Base-by-base conservation (phyloP, 345 rosid genomes). In the Reutealis trisperma region DNA sequence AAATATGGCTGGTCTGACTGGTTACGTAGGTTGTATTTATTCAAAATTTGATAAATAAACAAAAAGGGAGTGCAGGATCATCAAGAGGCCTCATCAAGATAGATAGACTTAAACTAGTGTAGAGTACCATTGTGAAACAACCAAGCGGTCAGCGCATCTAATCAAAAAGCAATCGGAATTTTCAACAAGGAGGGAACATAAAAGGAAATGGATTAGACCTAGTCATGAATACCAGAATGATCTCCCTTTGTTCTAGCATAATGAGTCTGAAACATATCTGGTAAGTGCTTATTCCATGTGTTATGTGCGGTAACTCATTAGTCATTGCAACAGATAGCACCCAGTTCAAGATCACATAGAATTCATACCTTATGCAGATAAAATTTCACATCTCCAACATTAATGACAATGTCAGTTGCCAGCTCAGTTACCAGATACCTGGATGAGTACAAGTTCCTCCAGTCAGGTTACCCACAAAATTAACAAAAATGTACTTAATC, bases 401-500 rank as follows among this genome's bases (percentile, higher is more conserved):
- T 85, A 27, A 92, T 55, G 24, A 84, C 88, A 66, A 90, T 75
- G 72, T 92, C 97, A 14, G 90, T 83, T 2, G 90, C 88, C 81
- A 92, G 76, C 75, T 92, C 97, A 5, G 89, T 84, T 70, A 93
- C 89, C 60, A 90, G 89, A 64, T 84, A 88, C 84, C 97, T 92
- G 84, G 22, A 74, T 15, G 69, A 22, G 74, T 49, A 77, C 52
- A 76, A 44, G 45, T 42, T 67, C 34, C 16, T 66, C 63, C 51
- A 44, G 49, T 79, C 51, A 71, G 25, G 58, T 72, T 27, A 68
- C 27, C 34, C 30, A 73, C 22, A 75, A 65, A 67, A 58, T 67
- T 2, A 14, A 67, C 54, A 71, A 34, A 71, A 78, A 70, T 55
- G 45, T 42, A 70, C 54, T 73, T 60, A 19, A 60, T 61, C 24